phyloP scores from a whole-genome alignment of 352 stramenopile genomes.

The Phytophthora chlamydospora region DNA sequence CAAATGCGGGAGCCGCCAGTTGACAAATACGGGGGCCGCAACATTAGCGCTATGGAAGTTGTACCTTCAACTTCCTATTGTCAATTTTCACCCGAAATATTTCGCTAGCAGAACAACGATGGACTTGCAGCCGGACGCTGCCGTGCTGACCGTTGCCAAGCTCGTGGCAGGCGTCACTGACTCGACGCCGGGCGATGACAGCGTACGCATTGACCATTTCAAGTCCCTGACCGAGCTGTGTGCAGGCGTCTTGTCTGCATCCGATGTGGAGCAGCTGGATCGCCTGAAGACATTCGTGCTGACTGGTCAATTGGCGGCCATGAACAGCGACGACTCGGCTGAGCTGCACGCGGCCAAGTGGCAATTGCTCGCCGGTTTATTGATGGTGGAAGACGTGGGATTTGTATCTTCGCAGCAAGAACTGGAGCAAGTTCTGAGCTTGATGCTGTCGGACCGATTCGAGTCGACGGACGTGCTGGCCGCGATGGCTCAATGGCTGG shows the following conservation, averaged over 20 bases:
- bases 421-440: slow-evolving; percentile 26
- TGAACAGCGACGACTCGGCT: slow-evolving; percentile 28
- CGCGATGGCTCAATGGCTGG: slow-evolving; percentile 49
- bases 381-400: slow-evolving; percentile 2
- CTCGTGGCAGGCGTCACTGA: slow-evolving; percentile 28
- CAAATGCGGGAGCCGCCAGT: no score
- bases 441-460: slow-evolving; percentile 43
- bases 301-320: slow-evolving; percentile 19
- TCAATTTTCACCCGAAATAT: no score
- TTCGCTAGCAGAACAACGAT: no score
- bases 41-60: no score
- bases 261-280: slow-evolving; percentile 24
- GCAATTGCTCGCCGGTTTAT: slow-evolving; percentile 25
- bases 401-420: slow-evolving; percentile 12
- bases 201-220: slow-evolving; percentile 13
- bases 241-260: background rate
- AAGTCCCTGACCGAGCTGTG: slow-evolving; percentile 13
- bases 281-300: slow-evolving; percentile 27
- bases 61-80: background rate
- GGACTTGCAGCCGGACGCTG: background rate
- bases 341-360: slow-evolving; percentile 37
- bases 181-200: slow-evolving; percentile 7
- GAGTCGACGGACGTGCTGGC: slow-evolving; percentile 36
- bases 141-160: slow-evolving; percentile 19
- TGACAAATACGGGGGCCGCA: no score